Evolutionary conservation across 1,284 basidiomycete genomes (phyloP), one percentile per base, ranked within the genome.

Genomic region (Trichosporon sp.): DNA sequence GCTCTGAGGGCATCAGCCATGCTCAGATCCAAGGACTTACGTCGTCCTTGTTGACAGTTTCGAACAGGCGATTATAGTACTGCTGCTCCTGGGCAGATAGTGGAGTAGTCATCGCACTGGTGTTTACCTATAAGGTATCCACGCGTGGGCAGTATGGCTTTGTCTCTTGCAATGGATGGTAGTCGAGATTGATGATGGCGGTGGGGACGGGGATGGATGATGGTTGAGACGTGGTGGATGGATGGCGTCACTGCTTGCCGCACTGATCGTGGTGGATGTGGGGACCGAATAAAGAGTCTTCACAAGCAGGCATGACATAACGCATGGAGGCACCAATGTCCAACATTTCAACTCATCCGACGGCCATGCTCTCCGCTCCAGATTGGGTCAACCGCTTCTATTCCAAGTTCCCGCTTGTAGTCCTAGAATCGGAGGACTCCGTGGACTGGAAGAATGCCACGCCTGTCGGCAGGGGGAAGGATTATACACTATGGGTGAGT

Each of bases 1-100:
- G 68, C 91, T 87, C 85, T 92, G 71, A 26, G 14, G 37, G 32
- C n/a, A 14, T 65, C 14, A n/a, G 54, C 48, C 40, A 32, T 3
- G 32, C 65, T 64, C 21, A 19, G 35, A 32, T n/a, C 32, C 32
- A 1, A 32, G 4, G 26, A 79, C 80, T 68, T 32, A 80, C 82
- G 46, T 78, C 73, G 64, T 83, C 79, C 72, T 81, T 83, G 74
- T 82, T 80, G 19, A 83, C 74, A 7, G 76, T 68, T 7, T 77
- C 70, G 75, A 84, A 84, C 14, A 84, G 78, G 67, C 77, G 76
- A 69, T 83, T 81, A 70, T 80, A 84, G 76, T 83, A 84, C 48
- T 79, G 73, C 71, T 77, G 76, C 77, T 84, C 83, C 7, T 68
- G 67, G 19, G 38, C 63, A 35, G 70, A 48, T 6, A 35, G 54